phyloP scores from a whole-genome alignment of 257 asterid species.

The Solanum ossicruentum region DNA sequence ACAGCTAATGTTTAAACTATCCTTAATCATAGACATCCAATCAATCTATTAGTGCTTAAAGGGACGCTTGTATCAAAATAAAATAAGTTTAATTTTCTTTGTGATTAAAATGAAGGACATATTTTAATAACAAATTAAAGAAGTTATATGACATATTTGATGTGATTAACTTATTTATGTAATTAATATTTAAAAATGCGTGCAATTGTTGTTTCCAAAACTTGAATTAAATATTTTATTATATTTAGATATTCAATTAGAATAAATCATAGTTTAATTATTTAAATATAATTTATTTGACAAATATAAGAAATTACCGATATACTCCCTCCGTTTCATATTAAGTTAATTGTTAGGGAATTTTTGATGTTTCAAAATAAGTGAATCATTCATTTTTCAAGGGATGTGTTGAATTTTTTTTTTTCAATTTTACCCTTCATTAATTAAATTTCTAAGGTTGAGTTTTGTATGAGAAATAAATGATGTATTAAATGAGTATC shows the following conservation, averaged over 20 bases:
- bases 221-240: neutral
- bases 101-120: neutral
- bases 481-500: too few species aligned
- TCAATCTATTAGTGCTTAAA: neutral
- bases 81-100: too few species aligned
- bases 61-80: neutral
- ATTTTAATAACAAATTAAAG: neutral
- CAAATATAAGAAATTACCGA: neutral
- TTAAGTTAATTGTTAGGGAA: too few species aligned
- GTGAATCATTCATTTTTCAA: too few species aligned
- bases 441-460: too few species aligned
- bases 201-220: neutral
- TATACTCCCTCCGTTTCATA: too few species aligned
- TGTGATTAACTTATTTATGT: neutral
- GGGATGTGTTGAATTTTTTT: too few species aligned
- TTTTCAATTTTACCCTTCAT: too few species aligned
- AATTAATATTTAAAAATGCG: neutral
- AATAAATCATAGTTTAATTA: too few species aligned
- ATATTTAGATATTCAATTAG: neutral
- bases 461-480: too few species aligned
- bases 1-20: neutral
- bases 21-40: neutral
- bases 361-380: too few species aligned
- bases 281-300: neutral
- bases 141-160: neutral